Percentiles rank a stretch among this genome's conserved stretches.
Conservation (phyloP, 2,329 filamentous ascomycete genomes). For the Knoxdaviesia capensis region DNA sequence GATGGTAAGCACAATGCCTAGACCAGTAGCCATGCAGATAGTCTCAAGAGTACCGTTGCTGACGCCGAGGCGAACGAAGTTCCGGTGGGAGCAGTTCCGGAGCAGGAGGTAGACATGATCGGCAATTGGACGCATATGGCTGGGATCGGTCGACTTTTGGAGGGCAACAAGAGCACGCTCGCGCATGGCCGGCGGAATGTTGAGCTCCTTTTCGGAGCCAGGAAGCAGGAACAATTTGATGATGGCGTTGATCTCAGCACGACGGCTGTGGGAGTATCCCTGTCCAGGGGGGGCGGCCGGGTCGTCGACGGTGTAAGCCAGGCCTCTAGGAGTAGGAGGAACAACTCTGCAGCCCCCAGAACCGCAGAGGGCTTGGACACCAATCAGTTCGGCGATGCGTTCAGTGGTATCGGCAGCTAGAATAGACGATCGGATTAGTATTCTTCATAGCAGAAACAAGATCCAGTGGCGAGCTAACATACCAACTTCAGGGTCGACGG, state of each 20-base stretch:
- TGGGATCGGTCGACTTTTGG: conserved; percentile 15
- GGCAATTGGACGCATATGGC: conserved; percentile 19
- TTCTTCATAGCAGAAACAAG: background rate
- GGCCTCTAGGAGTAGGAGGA: no score
- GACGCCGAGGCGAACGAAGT: conserved; percentile 31
- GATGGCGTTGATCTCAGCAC: conserved; percentile 17
- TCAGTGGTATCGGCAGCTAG: conserved; percentile 4
- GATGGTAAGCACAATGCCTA: conserved; percentile 19
- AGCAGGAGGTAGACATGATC: conserved; percentile 25
- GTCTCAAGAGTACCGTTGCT: conserved; percentile 30
- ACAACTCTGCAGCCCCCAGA: conserved; percentile 1
- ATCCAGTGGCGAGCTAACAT: conserved; percentile 4
- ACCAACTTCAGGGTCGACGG: conserved; percentile 14
- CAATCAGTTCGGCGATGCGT: conserved; percentile 4
- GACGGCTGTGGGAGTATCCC: conserved; percentile 5
- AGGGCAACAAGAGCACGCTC: conserved; percentile 16
- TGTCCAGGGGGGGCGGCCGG: background rate
- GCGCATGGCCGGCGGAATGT: conserved; percentile 22
- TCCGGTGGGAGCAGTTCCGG: conserved; percentile 25
- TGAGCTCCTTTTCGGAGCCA: conserved; percentile 23
- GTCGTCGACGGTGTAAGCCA: no score
- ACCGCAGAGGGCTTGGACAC: conserved; percentile 5
- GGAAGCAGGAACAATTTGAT: conserved; percentile 19
- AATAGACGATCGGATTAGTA: background rate
- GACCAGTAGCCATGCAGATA: conserved; percentile 21